Percentiles rank a stretch among this genome's conserved stretches.
Evolutionary conservation across 257 asterid genomes (phyloP).

Genomic region (Rehmannia glutinosa): DNA sequence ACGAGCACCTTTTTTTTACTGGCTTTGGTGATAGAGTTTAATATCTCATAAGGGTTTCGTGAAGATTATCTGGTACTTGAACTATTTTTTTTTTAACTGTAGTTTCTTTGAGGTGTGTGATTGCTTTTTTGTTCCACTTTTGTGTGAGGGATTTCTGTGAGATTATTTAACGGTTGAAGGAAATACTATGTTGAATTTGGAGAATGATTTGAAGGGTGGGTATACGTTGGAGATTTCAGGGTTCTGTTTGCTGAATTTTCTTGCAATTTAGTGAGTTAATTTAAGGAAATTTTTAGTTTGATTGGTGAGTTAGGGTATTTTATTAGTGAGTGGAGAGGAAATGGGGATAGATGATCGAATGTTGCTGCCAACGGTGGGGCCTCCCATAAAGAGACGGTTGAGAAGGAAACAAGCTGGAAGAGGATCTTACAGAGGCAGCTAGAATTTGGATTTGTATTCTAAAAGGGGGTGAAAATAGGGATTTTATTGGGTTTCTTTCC

Average conservation of each 20-base stretch:
- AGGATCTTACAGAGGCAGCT: slow-evolving; percentile 99
- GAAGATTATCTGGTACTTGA: slow-evolving; percentile 6
- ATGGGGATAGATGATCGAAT: slow-evolving; percentile 76
- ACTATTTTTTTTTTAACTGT: slow-evolving; percentile 3
- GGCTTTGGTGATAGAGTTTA: neutral
- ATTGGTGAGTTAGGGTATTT: slow-evolving; percentile 25
- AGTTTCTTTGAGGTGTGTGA: slow-evolving; percentile 1
- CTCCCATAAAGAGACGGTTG: slow-evolving; percentile 92
- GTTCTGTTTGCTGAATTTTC: slow-evolving; percentile 22
- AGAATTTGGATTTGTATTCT: slow-evolving; percentile 33
- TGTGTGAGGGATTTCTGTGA: neutral
- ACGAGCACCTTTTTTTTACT: neutral
- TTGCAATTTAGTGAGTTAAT: slow-evolving; percentile 27
- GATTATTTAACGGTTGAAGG: slow-evolving; percentile 5
- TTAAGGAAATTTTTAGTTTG: slow-evolving; percentile 18
- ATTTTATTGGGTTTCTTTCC: slow-evolving; percentile 34
- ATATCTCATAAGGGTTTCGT: neutral
- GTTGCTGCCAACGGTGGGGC: slow-evolving; percentile 92
- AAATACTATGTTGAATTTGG: slow-evolving; percentile 26
- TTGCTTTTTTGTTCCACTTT: neutral
- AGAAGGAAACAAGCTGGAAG: slow-evolving; percentile 99
- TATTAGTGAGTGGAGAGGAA: slow-evolving; percentile 32
- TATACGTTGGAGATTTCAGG: slow-evolving; percentile 6
- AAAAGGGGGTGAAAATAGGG: slow-evolving; percentile 36
- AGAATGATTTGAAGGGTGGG: slow-evolving; percentile 20